Evolutionary conservation across 768 basidiomycete species (phyloP).

Genomic region (Leccinum longicurvipes): DNA sequence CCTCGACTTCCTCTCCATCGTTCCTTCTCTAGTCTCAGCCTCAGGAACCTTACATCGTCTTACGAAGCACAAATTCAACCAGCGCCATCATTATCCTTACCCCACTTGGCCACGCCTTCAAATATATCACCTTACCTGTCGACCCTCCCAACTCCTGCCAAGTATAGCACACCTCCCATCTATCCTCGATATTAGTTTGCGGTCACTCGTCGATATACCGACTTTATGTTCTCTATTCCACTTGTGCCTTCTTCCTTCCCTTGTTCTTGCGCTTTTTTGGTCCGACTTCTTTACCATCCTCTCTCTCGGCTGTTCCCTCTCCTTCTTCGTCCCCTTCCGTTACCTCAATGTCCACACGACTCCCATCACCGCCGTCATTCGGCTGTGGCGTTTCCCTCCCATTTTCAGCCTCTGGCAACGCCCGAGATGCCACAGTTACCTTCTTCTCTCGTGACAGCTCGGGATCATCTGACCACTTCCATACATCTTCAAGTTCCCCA

Average conservation of each 20-base stretch:
- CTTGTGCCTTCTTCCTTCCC: conserved; percentile 18
- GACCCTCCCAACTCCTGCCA: background rate
- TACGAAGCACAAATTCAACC: conserved; percentile 12
- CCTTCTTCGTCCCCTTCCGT: conserved; percentile 16
- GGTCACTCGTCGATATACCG: conserved; percentile 5
- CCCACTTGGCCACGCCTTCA: conserved; percentile 1
- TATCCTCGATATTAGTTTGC: conserved; percentile 4
- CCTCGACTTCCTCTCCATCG: background rate
- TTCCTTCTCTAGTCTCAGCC: background rate
- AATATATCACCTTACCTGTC: conserved; percentile 3
- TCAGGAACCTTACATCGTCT: conserved; percentile 15
- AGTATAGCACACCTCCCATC: conserved; percentile 9
- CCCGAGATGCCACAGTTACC: conserved; percentile 8
- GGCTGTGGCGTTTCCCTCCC: conserved; percentile 18
- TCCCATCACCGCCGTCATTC: conserved; percentile 14
- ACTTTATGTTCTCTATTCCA: background rate
- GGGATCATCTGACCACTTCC: conserved; percentile 67
- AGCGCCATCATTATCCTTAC: conserved; percentile 11
- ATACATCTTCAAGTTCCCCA: conserved; percentile 69
- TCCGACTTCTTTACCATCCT: conserved; percentile 3
- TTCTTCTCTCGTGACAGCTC: conserved; percentile 24
- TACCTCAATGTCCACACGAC: conserved; percentile 4
- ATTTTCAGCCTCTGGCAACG: conserved; percentile 13
- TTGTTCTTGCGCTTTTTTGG: conserved; percentile 20
- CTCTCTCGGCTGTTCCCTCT: background rate